A percentile compares a stretch with the other conserved stretches of the same genome.
These are phyloP conservation scores for Ogataea populi-albae DNA, from an alignment of 805 yeast genomes.

Conservation along the genomic window DNA sequence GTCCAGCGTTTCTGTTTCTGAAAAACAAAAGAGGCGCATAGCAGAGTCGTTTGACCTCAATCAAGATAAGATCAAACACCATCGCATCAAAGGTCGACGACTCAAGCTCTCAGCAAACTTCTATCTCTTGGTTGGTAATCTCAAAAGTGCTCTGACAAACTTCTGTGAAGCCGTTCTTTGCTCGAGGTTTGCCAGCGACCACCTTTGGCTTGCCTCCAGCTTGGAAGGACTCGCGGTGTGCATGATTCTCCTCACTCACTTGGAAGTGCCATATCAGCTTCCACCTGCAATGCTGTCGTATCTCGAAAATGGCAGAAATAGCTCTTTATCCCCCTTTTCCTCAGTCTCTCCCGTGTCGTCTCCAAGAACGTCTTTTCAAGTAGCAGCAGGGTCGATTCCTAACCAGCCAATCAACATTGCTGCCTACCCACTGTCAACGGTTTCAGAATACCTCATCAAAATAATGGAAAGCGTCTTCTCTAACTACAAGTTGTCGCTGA, in stretches of 20 bases:
- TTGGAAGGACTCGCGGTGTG: constrained; percentile 78
- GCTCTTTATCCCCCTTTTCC: constrained; percentile 17
- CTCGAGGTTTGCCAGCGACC: constrained; percentile 64
- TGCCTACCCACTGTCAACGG: constrained; percentile 19
- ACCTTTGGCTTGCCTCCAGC: constrained; percentile 84
- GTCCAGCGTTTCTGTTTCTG: constrained; percentile 12
- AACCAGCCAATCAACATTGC: constrained; percentile 7
- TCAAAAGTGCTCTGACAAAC: constrained; percentile 63
- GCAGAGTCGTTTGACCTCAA: constrained; percentile 31
- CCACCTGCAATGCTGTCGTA: constrained; percentile 34
- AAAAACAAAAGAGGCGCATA: constrained; percentile 25
- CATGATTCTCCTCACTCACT: constrained; percentile 54
- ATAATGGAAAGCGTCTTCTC: constrained; percentile 38
- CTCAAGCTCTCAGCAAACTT: constrained; percentile 73
- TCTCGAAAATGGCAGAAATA: constrained; percentile 26
- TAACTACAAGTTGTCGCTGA: constrained; percentile 50
- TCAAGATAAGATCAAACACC: constrained; percentile 33
- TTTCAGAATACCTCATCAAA: constrained; percentile 38
- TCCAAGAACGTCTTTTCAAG: constrained; percentile 47
- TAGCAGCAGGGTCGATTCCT: constrained; percentile 11
- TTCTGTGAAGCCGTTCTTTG: constrained; percentile 70
- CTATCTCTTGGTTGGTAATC: constrained; percentile 75
- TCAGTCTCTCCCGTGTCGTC: constrained; percentile 37
- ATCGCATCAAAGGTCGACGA: constrained; percentile 68
- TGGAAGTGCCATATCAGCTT: constrained; percentile 50